Evolutionary conservation across 1,284 basidiomycete species (phyloP), one percentile per base, ranked within the genome.

Genomic region (Cryptococcus deneoformans): DNA sequence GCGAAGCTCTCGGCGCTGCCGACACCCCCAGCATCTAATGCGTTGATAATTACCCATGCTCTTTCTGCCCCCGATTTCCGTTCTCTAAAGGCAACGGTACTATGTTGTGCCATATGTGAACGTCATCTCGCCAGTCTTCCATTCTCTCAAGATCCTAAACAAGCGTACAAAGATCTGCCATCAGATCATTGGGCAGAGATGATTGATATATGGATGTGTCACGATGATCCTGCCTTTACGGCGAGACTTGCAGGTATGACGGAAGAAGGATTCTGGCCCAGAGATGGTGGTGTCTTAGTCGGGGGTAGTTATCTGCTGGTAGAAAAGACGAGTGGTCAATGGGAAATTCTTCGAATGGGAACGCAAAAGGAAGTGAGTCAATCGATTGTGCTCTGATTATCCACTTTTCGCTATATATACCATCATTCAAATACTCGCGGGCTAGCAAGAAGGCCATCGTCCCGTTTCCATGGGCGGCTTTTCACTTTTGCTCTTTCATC

Each of bases 151-250:
- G 9, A 90, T 87, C 68, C 79, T 84, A 9, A 88, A 84, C 56
- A 60, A 16, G 60, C 64, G 36, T 96, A 90, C 75, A 84, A 86
- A 51, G 92, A 96, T 67, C 80, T 99, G 6, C 94, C 94, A 1
- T 93, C 90, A 1, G 92, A 96, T 70, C 87, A 96, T 68, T 99
- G 94, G 94, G 88, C 92, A 57, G 94, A 99, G 75, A 85, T 98
- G 43, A 85, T 98, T 24, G 94, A 98, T 59, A 88, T 92, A 2
- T 98, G 94, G 94, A 94, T 99, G 90, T 98, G 94, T 70, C 95
- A 98, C 76, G 78, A 86, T 20, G 92, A 96, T 70, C 92, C 95
- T 77, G 85, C 83, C 37, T 79, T 93, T 49, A 83, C 87, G 56
- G 86, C 87, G 29, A 82, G 87, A 14, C 82, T 91, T 4, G 79